Base-by-base conservation (phyloP, 805 yeast species). In the Yarrowia divulgata region DNA sequence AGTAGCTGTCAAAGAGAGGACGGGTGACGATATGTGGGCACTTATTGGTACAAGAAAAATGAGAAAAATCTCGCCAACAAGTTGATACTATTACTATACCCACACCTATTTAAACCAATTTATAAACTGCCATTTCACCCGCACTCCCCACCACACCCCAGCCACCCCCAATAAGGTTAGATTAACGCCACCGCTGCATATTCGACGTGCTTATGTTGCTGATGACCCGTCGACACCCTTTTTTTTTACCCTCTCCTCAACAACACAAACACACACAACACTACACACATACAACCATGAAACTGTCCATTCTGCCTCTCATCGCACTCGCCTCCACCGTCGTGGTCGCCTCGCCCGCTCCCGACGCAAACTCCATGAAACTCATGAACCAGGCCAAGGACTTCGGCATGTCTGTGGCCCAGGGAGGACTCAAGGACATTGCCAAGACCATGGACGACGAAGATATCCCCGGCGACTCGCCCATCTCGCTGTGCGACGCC, bases 401-500 rank as follows among this genome's bases (percentile, higher is more conserved):
- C 48, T n/a, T 48, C 1, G 66, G 66, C 66, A 60, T 60, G 66
- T 43, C 66, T n/a, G 66, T 60, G n/a, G 66, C 52, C 19, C 50
- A 60, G 52, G 66, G 66, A 8, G 66, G 66, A 0, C 42, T 60
- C 52, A 60, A 60, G 23, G 66, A 60, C 66, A 60, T 60, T 63
- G 68, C 68, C 3, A 34, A 42, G 34, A 50, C 60, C 16, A n/a
- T 66, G 35, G 62, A 42, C 29, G 66, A 54, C 62, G 69, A 72
- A 19, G 74, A 73, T 8, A 87, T 94, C 48, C 96, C 97, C 0
- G 99, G 99, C 7, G 91, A 87, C 72, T 90, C 97, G 0, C 98
- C 98, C 18, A 83, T 95, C 42, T 81, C 84, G 69, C 83, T 86
- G 69, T 94, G 99, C 78, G 97, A 93, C 74, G 80, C 85, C 19